phyloP scores from a whole-genome alignment of 2,329 filamentous ascomycete species.

The Ceratocystis eucalypticola region DNA sequence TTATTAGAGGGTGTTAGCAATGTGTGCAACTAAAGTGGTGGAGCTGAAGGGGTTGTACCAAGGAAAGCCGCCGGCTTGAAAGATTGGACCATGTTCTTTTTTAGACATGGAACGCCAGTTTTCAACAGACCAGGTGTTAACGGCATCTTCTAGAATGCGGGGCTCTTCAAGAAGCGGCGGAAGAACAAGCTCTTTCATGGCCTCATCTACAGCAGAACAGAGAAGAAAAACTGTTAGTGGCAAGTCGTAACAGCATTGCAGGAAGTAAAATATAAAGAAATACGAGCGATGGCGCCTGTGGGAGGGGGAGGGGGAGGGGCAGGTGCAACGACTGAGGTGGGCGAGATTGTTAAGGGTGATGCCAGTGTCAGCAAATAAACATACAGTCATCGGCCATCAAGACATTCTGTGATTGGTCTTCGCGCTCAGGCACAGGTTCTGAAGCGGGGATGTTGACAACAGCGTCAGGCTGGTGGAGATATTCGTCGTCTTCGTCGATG shows the following conservation, averaged over 20 bases:
- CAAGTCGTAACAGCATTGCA: no score
- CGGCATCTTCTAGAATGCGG: conserved; percentile 60
- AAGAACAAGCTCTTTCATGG: conserved; percentile 71
- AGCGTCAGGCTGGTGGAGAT: conserved; percentile 13
- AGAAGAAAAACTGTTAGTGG: not conserved
- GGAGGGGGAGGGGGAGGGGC: no score
- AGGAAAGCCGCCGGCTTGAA: conserved; percentile 73
- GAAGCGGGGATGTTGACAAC: conserved; percentile 12
- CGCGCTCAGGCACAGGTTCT: conserved; percentile 9
- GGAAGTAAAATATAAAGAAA: no score
- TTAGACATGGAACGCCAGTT: conserved; percentile 64
- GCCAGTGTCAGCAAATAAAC: not conserved
- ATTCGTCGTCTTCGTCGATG: conserved; percentile 14
- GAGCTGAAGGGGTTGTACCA: conserved; percentile 44
- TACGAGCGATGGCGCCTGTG: no score
- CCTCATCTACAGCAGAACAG: conserved; percentile 46
- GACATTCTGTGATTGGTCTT: conserved; percentile 15
- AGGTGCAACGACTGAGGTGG: no score
- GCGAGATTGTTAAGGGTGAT: not conserved
- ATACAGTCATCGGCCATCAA: conserved; percentile 17
- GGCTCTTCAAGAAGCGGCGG: conserved; percentile 60
- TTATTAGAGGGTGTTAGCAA: conserved; percentile 21
- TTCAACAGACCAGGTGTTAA: conserved; percentile 77
- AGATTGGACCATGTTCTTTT: conserved; percentile 77
- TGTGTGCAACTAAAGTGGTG: conserved; percentile 7